Conservation (phyloP, 768 basidiomycete genomes). For the Amanita pallidorosea region DNA sequence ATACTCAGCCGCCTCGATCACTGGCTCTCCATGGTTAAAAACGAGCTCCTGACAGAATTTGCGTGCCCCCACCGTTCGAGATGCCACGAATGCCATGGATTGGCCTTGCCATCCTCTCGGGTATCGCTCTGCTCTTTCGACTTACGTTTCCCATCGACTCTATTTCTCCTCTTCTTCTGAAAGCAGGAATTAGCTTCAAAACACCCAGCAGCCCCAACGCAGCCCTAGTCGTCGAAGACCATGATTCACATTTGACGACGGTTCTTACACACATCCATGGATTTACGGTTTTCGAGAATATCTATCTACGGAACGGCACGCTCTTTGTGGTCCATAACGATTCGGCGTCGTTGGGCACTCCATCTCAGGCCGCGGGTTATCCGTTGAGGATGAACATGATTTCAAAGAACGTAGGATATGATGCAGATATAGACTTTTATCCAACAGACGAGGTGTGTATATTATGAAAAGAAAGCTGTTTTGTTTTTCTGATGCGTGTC, state of each 20-base stretch:
- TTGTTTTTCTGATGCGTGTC: background rate
- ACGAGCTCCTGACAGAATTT: background rate
- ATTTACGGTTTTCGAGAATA: conserved; percentile 66
- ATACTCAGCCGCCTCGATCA: background rate
- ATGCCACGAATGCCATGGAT: background rate
- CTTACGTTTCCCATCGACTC: background rate
- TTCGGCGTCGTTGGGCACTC: background rate
- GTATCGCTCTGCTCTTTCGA: background rate
- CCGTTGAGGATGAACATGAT: conserved; percentile 35
- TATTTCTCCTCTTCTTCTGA: background rate
- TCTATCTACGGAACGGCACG: conserved; percentile 68
- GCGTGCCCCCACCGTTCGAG: background rate
- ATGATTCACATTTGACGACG: background rate
- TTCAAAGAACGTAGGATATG: conserved; percentile 14
- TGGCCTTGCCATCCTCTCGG: background rate
- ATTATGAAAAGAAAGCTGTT: background rate
- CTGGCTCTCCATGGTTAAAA: background rate
- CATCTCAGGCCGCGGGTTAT: conserved; percentile 17
- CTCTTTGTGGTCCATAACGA: conserved; percentile 49
- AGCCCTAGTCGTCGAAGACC: background rate
- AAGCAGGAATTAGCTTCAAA: background rate
- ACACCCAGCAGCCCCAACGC: background rate
- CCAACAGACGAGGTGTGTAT: conserved; percentile 21
- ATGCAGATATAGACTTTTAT: conserved; percentile 12
- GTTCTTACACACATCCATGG: conserved; percentile 30